These are phyloP conservation scores for Penicillium sp. DNA, from an alignment of 2,329 filamentous ascomycete species.

Conservation along the genomic window DNA sequence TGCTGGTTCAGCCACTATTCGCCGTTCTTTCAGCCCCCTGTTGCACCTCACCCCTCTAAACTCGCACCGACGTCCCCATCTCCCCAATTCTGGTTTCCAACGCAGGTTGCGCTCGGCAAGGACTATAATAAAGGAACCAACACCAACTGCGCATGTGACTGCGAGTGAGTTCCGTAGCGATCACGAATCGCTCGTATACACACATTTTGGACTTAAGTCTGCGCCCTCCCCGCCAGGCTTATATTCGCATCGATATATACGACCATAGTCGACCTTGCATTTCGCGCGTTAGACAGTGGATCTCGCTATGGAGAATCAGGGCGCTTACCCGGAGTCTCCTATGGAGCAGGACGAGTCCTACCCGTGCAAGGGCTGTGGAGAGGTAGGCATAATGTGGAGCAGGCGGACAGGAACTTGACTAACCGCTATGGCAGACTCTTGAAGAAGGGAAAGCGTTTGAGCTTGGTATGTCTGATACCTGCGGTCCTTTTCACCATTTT, in stretches of 20 bases:
- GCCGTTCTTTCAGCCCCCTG: slow-evolving; percentile 22
- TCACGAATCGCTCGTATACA: neutral
- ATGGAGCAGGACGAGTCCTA: slow-evolving; percentile 79
- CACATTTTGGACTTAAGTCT: neutral
- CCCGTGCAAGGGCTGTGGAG: slow-evolving; percentile 89
- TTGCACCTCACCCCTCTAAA: slow-evolving; percentile 22
- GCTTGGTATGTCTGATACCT: slow-evolving; percentile 63
- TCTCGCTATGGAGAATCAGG: slow-evolving; percentile 54
- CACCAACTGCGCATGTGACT: neutral
- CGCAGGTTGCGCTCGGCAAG: neutral
- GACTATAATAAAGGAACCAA: neutral
- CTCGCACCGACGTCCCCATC: slow-evolving; percentile 11
- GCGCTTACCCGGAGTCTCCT: slow-evolving; percentile 57
- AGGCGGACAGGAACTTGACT: slow-evolving; percentile 10
- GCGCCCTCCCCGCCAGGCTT: neutral
- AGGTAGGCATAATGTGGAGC: slow-evolving; percentile 55
- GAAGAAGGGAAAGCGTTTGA: slow-evolving; percentile 99
- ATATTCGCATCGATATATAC: neutral
- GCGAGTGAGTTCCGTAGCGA: neutral
- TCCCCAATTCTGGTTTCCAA: neutral
- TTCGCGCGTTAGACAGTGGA: neutral
- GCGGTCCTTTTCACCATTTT: neutral
- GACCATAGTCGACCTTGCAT: neutral
- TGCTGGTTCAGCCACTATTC: slow-evolving; percentile 20
- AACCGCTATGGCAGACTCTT: slow-evolving; percentile 65